Conservation (phyloP, 2,329 filamentous ascomycete genomes). For the Trichoderma lentiforme region DNA sequence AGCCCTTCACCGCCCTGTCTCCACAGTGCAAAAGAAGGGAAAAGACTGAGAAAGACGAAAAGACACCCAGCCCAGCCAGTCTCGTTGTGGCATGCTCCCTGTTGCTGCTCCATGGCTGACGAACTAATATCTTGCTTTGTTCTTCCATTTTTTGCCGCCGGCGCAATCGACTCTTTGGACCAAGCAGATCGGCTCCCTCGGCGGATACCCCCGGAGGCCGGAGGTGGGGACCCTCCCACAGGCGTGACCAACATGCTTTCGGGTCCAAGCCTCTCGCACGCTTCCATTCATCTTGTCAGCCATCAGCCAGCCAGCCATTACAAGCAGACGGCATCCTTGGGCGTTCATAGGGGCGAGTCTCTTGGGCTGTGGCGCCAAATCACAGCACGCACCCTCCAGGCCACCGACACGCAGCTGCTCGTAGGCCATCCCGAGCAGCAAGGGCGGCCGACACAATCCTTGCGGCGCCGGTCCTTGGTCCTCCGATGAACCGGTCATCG, state of each 20-base stretch:
- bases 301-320: neutral
- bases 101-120: neutral
- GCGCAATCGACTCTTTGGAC: neutral
- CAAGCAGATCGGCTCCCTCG: conserved; percentile 13
- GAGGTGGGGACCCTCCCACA: neutral
- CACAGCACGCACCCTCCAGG: neutral
- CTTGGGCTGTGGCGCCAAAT: conserved; percentile 3
- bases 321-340: neutral
- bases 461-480: neutral
- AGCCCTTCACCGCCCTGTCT: neutral
- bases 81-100: neutral
- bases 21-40: neutral
- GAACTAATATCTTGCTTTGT: neutral
- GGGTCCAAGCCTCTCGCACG: neutral
- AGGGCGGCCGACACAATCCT: neutral
- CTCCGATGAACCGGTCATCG: neutral
- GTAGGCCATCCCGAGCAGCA: neutral
- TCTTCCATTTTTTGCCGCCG: neutral
- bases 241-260: neutral
- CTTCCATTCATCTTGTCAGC: neutral
- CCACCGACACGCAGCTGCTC: neutral
- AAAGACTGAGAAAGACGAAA: neutral
- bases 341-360: neutral
- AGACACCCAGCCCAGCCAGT: neutral
- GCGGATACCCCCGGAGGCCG: neutral